A percentile compares a stretch with the other conserved stretches of the same genome.
These are phyloP conservation scores for Cyclotella choctawhatcheeana DNA, from an alignment of 108 stramenopile genomes.

Conservation along the genomic window DNA sequence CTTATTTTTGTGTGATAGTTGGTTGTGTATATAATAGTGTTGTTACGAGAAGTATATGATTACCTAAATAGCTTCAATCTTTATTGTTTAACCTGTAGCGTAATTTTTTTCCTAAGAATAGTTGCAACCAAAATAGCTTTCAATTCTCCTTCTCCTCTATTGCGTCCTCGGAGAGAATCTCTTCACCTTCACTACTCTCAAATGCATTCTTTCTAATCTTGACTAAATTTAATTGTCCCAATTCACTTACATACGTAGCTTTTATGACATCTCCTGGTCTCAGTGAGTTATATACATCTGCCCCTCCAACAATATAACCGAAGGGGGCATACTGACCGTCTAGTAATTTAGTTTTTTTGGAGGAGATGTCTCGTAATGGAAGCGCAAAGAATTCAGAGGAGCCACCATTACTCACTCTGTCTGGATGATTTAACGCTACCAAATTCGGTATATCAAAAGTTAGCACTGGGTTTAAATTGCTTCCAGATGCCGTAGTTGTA, in stretches of 20 bases:
- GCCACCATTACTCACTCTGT: slow-evolving; percentile 72
- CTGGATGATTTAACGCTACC: slow-evolving; percentile 85
- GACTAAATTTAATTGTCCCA: slow-evolving; percentile 74
- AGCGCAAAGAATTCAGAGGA: slow-evolving; percentile 84
- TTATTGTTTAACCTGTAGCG: too few species aligned
- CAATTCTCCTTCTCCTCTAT: slow-evolving; percentile 2
- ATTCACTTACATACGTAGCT: slow-evolving; percentile 76
- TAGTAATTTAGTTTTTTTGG: slow-evolving; percentile 54
- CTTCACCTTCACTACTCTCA: slow-evolving; percentile 41
- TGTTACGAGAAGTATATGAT: background rate
- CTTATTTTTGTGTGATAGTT: background rate
- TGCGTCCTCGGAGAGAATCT: background rate
- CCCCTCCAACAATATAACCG: slow-evolving; percentile 79
- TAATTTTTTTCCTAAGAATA: too few species aligned
- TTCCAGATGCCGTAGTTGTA: slow-evolving; percentile 20
- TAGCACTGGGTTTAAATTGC: slow-evolving; percentile 64
- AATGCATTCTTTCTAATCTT: slow-evolving; percentile 69
- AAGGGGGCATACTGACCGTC: slow-evolving; percentile 87
- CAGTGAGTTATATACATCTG: slow-evolving; percentile 65
- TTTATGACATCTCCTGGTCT: slow-evolving; percentile 78
- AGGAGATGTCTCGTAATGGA: slow-evolving; percentile 48
- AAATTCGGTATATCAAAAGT: slow-evolving; percentile 79
- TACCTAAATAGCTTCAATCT: background rate
- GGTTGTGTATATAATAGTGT: background rate
- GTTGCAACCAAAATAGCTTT: background rate